phyloP scores from a whole-genome alignment of 768 basidiomycete genomes.

The Suillus brevipes region DNA sequence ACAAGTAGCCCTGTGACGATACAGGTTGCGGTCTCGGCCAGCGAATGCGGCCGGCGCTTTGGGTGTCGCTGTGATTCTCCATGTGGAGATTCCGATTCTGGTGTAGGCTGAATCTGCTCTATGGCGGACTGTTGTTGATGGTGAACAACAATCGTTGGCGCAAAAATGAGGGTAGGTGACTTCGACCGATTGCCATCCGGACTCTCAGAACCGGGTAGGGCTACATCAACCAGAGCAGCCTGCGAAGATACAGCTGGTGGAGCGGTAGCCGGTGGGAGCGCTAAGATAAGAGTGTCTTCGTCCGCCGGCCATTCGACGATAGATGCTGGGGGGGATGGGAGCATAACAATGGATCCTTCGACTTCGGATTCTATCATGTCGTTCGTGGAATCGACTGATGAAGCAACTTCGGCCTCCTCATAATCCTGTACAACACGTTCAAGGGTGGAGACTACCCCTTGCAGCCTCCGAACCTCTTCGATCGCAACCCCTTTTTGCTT shows the following conservation, averaged over 20 bases:
- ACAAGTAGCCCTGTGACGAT: slow-evolving; percentile 60
- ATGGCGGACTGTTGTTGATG: slow-evolving; percentile 11
- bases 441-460: slow-evolving; percentile 50
- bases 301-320: slow-evolving; percentile 16
- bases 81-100: slow-evolving; percentile 13
- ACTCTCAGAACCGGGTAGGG: slow-evolving; percentile 1
- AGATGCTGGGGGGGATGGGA: slow-evolving; percentile 20
- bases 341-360: slow-evolving; percentile 14
- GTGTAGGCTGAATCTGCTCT: slow-evolving; percentile 16
- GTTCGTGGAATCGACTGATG: slow-evolving; percentile 20
- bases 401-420: slow-evolving; percentile 33
- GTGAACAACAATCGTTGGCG: slow-evolving; percentile 29
- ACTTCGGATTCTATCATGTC: slow-evolving; percentile 15
- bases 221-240: slow-evolving; percentile 5
- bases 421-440: slow-evolving; percentile 46
- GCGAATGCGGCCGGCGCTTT: slow-evolving; percentile 24
- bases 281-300: background rate
- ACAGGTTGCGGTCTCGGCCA: slow-evolving; percentile 43
- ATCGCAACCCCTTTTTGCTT: slow-evolving; percentile 41
- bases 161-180: slow-evolving; percentile 19
- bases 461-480: slow-evolving; percentile 51
- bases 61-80: slow-evolving; percentile 16
- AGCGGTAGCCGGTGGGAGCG: slow-evolving; percentile 7
- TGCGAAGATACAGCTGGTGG: slow-evolving; percentile 11
- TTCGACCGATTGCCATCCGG: slow-evolving; percentile 10